Percentiles rank a stretch among this genome's conserved stretches.
Evolutionary conservation across 2,329 filamentous ascomycete genomes (phyloP).

Genomic region (Tolypocladium album): DNA sequence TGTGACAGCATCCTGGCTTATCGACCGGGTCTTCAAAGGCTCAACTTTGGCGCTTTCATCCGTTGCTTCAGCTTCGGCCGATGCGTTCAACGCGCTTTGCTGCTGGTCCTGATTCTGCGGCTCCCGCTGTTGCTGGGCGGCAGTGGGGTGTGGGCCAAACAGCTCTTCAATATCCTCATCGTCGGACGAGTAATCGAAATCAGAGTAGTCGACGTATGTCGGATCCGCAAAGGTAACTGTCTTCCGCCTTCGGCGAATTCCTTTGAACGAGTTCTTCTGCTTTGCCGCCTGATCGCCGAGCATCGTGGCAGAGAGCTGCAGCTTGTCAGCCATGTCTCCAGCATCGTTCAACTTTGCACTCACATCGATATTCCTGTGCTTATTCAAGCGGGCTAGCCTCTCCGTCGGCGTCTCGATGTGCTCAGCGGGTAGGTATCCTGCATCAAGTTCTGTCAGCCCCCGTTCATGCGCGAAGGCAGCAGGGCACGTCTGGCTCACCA

Average conservation of each 20-base stretch:
- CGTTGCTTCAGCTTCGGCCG: constrained; percentile 21
- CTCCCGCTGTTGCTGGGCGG: constrained; percentile 17
- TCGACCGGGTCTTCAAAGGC: constrained; percentile 37
- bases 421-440: constrained; percentile 91
- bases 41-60: constrained; percentile 46
- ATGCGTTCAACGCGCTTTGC: constrained; percentile 17
- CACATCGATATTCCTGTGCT: constrained; percentile 96
- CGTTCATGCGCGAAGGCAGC: constrained; percentile 1
- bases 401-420: constrained; percentile 98
- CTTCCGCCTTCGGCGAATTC: constrained; percentile 75
- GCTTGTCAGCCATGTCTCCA: not conserved
- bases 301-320: constrained; percentile 51
- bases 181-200: constrained; percentile 75
- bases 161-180: constrained; percentile 46
- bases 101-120: constrained; percentile 18
- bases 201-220: constrained; percentile 80
- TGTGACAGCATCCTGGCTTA: constrained; percentile 28
- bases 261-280: constrained; percentile 70
- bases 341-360: constrained; percentile 18
- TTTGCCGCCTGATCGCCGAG: constrained; percentile 60
- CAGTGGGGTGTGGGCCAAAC: constrained; percentile 22
- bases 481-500: constrained; percentile 30
- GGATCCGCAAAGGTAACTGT: constrained; percentile 77
- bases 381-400: constrained; percentile 84
- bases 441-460: constrained; percentile 8